phyloP scores from a whole-genome alignment of 345 rosid genomes.

The Rubroshorea leprosula region DNA sequence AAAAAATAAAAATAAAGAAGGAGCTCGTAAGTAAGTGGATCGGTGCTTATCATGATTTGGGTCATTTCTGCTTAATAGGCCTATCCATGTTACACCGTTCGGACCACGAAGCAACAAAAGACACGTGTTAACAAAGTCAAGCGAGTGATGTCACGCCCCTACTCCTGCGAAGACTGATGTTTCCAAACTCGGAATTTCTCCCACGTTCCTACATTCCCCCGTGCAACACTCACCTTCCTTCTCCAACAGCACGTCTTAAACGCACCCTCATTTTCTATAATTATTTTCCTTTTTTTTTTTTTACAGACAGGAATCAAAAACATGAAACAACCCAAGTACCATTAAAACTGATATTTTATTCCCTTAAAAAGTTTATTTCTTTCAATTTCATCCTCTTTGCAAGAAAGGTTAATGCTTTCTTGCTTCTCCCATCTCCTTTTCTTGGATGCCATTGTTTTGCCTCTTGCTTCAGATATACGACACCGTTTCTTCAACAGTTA shows the following conservation, averaged over 20 bases:
- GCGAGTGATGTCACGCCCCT: not conserved
- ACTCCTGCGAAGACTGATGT: not conserved
- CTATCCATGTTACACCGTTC: not conserved
- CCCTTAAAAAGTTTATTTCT: not conserved
- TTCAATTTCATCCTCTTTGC: not conserved
- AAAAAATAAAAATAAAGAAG: too few relatives aligned
- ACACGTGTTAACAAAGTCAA: not conserved
- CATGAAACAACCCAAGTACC: not conserved
- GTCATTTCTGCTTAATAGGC: too few relatives aligned
- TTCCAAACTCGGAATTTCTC: not conserved
- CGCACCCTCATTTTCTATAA: too few relatives aligned
- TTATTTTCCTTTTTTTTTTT: not conserved
- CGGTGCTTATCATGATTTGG: too few relatives aligned
- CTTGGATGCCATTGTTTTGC: not conserved
- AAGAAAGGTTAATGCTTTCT: too few relatives aligned
- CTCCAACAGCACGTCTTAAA: not conserved
- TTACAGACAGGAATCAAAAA: not conserved
- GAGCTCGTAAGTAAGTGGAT: too few relatives aligned
- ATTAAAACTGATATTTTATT: not conserved
- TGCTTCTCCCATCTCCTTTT: too few relatives aligned
- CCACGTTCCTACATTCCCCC: conserved; percentile 6
- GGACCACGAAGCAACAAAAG: not conserved
- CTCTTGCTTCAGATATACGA: not conserved
- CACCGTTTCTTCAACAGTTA: not conserved
- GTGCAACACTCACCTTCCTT: not conserved